Percentiles rank a stretch among this genome's conserved stretches.
phyloP scores from a whole-genome alignment of 352 stramenopile genomes.

The Globisporangium solare region DNA sequence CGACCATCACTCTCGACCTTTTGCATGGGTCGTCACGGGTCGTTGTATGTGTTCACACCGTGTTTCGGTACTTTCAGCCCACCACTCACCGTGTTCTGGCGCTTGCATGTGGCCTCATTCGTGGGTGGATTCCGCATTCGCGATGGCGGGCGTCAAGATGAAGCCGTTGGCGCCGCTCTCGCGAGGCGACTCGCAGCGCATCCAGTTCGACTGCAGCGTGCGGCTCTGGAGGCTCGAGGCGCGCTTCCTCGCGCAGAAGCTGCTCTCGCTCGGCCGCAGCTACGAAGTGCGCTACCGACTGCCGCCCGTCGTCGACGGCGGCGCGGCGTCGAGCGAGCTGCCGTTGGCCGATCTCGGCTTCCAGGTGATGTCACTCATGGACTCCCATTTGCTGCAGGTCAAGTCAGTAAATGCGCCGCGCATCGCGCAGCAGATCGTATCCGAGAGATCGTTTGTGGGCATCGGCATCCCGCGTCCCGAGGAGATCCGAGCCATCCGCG shows the following conservation, averaged over 20 bases:
- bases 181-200: slow-evolving; percentile 16
- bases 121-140: not conserved
- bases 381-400: slow-evolving; percentile 51
- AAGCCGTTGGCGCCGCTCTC: slow-evolving; percentile 1
- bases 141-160: slow-evolving; percentile 7
- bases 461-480: slow-evolving; percentile 24
- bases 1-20: too few relatives aligned
- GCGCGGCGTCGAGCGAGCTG: slow-evolving; percentile 2
- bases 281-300: slow-evolving; percentile 57
- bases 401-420: slow-evolving; percentile 34
- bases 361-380: slow-evolving; percentile 36
- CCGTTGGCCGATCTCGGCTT: slow-evolving; percentile 38
- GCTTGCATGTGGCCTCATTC: too few relatives aligned
- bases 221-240: slow-evolving; percentile 48
- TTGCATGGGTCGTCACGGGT: too few relatives aligned
- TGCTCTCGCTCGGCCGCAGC: slow-evolving; percentile 50
- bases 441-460: slow-evolving; percentile 8
- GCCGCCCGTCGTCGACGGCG: not conserved
- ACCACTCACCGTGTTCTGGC: not conserved
- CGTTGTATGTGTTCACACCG: too few relatives aligned
- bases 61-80: not conserved
- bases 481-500: slow-evolving; percentile 84
- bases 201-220: slow-evolving; percentile 35
- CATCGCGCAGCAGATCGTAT: slow-evolving; percentile 27
- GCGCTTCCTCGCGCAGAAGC: slow-evolving; percentile 33